Evolutionary conservation across 2,329 filamentous ascomycete species (phyloP), one percentile per base, ranked within the genome.

Genomic region (Paraconiothyrium brasiliense): DNA sequence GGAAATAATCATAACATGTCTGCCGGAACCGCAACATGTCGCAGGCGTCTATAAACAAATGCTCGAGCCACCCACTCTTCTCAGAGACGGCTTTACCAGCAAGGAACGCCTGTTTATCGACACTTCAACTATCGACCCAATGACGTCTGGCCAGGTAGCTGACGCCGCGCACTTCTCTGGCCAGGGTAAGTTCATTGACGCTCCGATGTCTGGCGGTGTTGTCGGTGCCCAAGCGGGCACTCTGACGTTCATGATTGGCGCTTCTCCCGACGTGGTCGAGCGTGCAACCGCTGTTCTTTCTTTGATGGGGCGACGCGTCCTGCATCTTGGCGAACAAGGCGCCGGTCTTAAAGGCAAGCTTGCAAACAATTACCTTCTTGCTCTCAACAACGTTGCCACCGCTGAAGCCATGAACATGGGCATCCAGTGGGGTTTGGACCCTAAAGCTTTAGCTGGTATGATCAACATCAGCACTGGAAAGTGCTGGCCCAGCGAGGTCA

Each of bases 331-430:
- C 4, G 84, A 84, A 0, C 93, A 96, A 68, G 94, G 93, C 11
- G 87, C 92, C 2, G 95, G 95, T 0, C 85, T 99, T 1, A 92
- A 93, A 11, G 95, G 92, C 43, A 99, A 99, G 81, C 85, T 99
- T 35, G 94, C 94, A 57, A 99, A 99, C 82, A 99, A 99, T 80
- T 99, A 99, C 78, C 87, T 98, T 32, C 84, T 99, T 3, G 94
- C 94, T 4, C 89, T 98, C 69, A 96, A 93, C 83, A 99, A 99
- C 80, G 93, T 90, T 61, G 88, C 87, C 2, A 88, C 87, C 0
- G 86, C 86, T 3, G 88, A 90, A 72, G 88, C 87, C 7, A 89
- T 90, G 87, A 88, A 87, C 62, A 83, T 90, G 74, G 88, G 87
- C 4, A 83, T 89, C 41, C 81, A 84, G 54, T 89, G 86, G 85